Evolutionary conservation across 768 basidiomycete species (phyloP).

Genomic region (Macrocybe gigantea): DNA sequence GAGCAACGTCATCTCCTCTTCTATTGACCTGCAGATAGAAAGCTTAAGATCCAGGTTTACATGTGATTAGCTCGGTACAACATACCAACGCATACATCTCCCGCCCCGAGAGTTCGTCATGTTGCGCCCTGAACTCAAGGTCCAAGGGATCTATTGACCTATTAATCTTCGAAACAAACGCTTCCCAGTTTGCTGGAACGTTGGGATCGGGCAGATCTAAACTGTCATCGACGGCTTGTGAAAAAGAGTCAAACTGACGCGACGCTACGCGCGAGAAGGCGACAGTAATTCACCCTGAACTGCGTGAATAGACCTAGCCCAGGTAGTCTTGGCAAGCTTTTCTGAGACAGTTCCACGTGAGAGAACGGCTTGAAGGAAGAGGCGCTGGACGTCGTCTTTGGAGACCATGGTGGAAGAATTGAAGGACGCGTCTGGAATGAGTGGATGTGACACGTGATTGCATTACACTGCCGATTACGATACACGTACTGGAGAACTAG

Average conservation of each 20-base stretch:
- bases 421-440: constrained; percentile 15
- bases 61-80: constrained; percentile 1
- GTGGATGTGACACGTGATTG: background rate
- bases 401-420: constrained; percentile 28
- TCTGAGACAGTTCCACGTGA: constrained; percentile 66
- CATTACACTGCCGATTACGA: background rate
- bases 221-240: constrained; percentile 45
- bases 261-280: background rate
- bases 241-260: constrained; percentile 1
- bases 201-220: constrained; percentile 39
- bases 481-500: too few relatives aligned
- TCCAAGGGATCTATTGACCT: constrained; percentile 59
- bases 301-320: constrained; percentile 60
- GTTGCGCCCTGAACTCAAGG: constrained; percentile 60
- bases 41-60: background rate
- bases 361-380: constrained; percentile 76
- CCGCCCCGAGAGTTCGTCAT: constrained; percentile 59
- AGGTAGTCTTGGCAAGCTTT: constrained; percentile 57
- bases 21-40: constrained; percentile 59
- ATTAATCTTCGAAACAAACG: constrained; percentile 58
- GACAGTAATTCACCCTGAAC: constrained; percentile 50
- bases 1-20: constrained; percentile 76
- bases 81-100: constrained; percentile 69
- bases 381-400: constrained; percentile 60
- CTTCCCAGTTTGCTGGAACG: constrained; percentile 47